These are phyloP conservation scores for Pseudogymnoascus sp. DNA, from an alignment of 2,329 filamentous ascomycete species.

Conservation along the genomic window DNA sequence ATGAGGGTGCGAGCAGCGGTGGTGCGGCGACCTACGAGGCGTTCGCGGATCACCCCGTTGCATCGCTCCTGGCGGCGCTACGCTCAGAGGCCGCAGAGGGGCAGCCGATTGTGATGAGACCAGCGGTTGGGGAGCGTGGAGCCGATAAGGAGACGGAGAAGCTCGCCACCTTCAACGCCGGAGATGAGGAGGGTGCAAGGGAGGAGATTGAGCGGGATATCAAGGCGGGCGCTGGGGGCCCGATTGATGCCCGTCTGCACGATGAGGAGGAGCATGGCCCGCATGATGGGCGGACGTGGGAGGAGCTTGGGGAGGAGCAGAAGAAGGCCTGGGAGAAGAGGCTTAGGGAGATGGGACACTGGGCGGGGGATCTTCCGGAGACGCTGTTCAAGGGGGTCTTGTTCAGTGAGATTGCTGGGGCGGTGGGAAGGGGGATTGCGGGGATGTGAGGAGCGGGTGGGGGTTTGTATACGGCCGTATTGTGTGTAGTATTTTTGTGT, in stretches of 20 bases:
- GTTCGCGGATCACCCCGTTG: constrained; percentile 3
- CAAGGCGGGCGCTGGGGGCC: background rate
- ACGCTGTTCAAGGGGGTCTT: constrained; percentile 30
- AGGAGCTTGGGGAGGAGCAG: constrained; percentile 25
- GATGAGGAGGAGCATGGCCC: constrained; percentile 21
- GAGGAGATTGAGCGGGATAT: constrained; percentile 13
- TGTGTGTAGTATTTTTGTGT: constrained; percentile 3
- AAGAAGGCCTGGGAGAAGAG: constrained; percentile 27
- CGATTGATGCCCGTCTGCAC: constrained; percentile 23
- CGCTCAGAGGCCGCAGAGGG: constrained; percentile 4
- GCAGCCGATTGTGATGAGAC: background rate
- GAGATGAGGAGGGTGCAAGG: constrained; percentile 16
- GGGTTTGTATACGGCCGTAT: background rate
- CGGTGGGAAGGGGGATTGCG: constrained; percentile 20
- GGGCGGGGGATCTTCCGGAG: constrained; percentile 29
- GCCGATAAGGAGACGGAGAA: constrained; percentile 13
- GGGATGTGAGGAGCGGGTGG: background rate
- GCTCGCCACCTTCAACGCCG: constrained; percentile 11
- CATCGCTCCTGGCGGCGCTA: constrained; percentile 4
- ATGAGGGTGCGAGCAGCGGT: background rate
- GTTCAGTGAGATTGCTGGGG: constrained; percentile 30
- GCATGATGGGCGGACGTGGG: constrained; percentile 27
- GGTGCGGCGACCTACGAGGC: background rate
- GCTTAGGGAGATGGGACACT: constrained; percentile 29
- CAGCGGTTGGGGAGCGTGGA: background rate